Percentiles rank a stretch among this genome's conserved stretches.
Conservation (phyloP, 2,329 filamentous ascomycete species). For the Aphanocladium album region DNA sequence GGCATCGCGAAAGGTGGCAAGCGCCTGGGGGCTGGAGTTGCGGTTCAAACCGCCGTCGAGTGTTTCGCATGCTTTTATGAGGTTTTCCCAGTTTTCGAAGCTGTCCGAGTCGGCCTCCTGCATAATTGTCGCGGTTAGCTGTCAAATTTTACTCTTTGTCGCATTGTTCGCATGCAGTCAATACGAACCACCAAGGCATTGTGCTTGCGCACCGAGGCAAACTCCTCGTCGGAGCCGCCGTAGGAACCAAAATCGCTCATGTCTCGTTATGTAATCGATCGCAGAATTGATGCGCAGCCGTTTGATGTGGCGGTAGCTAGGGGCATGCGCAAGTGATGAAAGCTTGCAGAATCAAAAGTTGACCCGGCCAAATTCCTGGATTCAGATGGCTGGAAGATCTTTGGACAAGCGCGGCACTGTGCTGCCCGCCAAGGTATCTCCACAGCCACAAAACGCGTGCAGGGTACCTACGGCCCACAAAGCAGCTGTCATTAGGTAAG, state of each 20-base stretch:
- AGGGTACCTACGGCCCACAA: constrained; percentile 1
- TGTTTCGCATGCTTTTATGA: constrained; percentile 74
- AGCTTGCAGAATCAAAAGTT: neutral
- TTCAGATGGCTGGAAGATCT: constrained; percentile 1
- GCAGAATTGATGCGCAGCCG: constrained; percentile 7
- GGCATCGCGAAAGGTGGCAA: constrained; percentile 77
- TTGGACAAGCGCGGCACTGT: neutral
- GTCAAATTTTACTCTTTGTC: neutral
- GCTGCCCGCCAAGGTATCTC: neutral
- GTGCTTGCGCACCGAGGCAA: constrained; percentile 73
- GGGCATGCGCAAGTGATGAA: constrained; percentile 4
- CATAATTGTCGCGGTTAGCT: neutral
- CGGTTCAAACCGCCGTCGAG: constrained; percentile 92
- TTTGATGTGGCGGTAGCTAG: neutral
- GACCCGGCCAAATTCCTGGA: neutral
- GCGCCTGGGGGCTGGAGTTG: constrained; percentile 91
- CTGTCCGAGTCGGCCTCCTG: constrained; percentile 73
- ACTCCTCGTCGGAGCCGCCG: constrained; percentile 74
- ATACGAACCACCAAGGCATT: constrained; percentile 65
- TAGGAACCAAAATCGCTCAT: constrained; percentile 70
- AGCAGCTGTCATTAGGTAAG: constrained; percentile 22
- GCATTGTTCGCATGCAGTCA: neutral
- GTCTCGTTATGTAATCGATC: constrained; percentile 13
- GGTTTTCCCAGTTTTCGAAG: constrained; percentile 92
- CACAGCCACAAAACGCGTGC: neutral